Evolutionary conservation across 2,329 filamentous ascomycete genomes (phyloP).

Genomic region (Curvularia verruculosa): DNA sequence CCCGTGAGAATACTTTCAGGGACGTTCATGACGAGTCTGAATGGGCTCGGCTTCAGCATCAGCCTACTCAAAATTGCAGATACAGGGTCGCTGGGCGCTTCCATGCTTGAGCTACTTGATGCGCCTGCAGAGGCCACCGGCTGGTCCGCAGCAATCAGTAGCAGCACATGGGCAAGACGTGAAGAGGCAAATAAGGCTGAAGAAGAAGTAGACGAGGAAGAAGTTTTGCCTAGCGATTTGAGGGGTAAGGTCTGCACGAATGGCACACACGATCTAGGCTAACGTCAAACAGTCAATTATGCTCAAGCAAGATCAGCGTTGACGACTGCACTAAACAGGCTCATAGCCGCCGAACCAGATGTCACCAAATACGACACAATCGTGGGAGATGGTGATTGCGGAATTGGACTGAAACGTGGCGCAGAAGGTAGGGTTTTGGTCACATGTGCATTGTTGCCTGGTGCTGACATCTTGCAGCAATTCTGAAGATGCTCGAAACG

Average conservation of each 20-base stretch:
- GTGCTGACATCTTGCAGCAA: conserved; percentile 41
- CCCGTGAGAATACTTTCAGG: conserved; percentile 67
- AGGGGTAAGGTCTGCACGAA: conserved; percentile 49
- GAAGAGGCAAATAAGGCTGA: conserved; percentile 52
- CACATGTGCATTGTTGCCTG: conserved; percentile 36
- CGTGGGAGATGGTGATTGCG: conserved; percentile 90
- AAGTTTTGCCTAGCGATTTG: conserved; percentile 60
- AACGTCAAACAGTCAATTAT: conserved; percentile 56
- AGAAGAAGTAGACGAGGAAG: conserved; percentile 49
- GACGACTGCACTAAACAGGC: conserved; percentile 61
- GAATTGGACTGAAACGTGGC: conserved; percentile 82
- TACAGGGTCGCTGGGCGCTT: conserved; percentile 62
- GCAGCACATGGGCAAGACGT: conserved; percentile 63
- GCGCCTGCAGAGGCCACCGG: conserved; percentile 70
- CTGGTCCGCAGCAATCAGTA: conserved; percentile 67
- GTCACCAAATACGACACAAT: conserved; percentile 76
- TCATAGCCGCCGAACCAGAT: conserved; percentile 69
- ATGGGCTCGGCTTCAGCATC: conserved; percentile 73
- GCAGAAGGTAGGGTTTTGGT: conserved; percentile 65
- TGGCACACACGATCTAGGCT: conserved; percentile 5
- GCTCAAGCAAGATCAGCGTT: conserved; percentile 59
- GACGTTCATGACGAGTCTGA: conserved; percentile 75
- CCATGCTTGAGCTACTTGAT: conserved; percentile 72
- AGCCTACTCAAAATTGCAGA: conserved; percentile 68
- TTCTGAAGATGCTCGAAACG: conserved; percentile 51